Conservation (phyloP, 2,329 filamentous ascomycete species). For the Ascochyta fabae region DNA sequence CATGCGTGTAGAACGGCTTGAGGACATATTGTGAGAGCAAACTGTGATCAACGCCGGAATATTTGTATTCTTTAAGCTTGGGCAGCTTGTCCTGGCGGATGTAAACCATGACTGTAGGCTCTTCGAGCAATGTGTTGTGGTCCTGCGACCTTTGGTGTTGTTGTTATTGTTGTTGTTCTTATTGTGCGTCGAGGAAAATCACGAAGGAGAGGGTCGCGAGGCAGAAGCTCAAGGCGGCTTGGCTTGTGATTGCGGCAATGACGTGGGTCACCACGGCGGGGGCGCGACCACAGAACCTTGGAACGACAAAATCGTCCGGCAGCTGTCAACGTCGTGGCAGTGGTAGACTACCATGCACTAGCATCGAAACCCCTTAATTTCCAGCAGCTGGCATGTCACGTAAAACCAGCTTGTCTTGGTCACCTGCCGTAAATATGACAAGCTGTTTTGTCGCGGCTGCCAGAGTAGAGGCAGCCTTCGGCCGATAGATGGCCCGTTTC, state of each 20-base stretch:
- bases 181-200: conserved; percentile 10
- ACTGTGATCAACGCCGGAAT: conserved; percentile 89
- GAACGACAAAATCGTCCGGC: conserved; percentile 1
- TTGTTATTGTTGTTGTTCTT: conserved; percentile 23
- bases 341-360: not conserved
- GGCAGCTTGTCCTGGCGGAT: conserved; percentile 89
- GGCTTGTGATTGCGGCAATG: conserved; percentile 40
- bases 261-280: conserved; percentile 31
- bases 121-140: conserved; percentile 8
- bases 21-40: conserved; percentile 89
- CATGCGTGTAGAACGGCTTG: conserved; percentile 96
- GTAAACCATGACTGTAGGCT: conserved; percentile 75
- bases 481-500: too few relatives aligned
- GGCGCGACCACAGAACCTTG: conserved; percentile 13
- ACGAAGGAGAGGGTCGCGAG: conserved; percentile 17
- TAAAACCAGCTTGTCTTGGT: too few relatives aligned
- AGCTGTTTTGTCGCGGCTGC: too few relatives aligned
- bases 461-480: too few relatives aligned
- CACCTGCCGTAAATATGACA: too few relatives aligned
- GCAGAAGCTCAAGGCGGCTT: conserved; percentile 24
- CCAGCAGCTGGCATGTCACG: too few relatives aligned
- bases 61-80: conserved; percentile 93
- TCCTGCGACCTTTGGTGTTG: conserved; percentile 11
- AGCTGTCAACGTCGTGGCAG: conserved; percentile 1
- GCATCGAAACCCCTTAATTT: too few relatives aligned